phyloP scores from a whole-genome alignment of 202 grass and related monocot species.

The Setaria viridis region DNA sequence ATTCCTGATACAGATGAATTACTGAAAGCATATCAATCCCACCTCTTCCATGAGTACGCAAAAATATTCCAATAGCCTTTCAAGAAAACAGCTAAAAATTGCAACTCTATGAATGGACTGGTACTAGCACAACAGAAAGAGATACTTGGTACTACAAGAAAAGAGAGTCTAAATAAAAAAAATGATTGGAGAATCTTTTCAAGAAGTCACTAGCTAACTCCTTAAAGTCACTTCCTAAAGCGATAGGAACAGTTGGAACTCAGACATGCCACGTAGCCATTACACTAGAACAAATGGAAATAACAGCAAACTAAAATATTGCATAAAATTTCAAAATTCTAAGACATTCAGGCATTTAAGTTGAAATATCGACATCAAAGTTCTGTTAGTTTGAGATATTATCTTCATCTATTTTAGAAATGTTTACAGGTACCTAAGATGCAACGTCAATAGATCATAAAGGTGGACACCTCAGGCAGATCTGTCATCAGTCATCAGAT shows the following conservation, averaged over 20 bases:
- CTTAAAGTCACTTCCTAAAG: conserved; percentile 22
- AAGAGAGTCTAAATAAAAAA: conserved; percentile 12
- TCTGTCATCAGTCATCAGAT: conserved; percentile 38
- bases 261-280: conserved; percentile 20
- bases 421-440: conserved; percentile 8
- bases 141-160: conserved; percentile 39
- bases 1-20: conserved; percentile 10
- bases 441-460: conserved; percentile 34
- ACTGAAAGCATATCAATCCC: conserved; percentile 1
- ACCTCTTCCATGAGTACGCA: not conserved
- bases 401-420: conserved; percentile 28
- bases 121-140: conserved; percentile 30
- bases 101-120: conserved; percentile 22
- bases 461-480: conserved; percentile 26
- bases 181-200: conserved; percentile 38
- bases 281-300: not conserved
- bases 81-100: conserved; percentile 28
- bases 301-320: not conserved
- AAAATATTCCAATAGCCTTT: conserved; percentile 28
- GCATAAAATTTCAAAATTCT: not conserved
- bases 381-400: conserved; percentile 28
- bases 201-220: conserved; percentile 16
- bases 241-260: conserved; percentile 17
- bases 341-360: not conserved
- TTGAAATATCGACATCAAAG: not conserved